Evolutionary conservation across 441 rosid species (phyloP).

Genomic region (Isatis lusitanica): DNA sequence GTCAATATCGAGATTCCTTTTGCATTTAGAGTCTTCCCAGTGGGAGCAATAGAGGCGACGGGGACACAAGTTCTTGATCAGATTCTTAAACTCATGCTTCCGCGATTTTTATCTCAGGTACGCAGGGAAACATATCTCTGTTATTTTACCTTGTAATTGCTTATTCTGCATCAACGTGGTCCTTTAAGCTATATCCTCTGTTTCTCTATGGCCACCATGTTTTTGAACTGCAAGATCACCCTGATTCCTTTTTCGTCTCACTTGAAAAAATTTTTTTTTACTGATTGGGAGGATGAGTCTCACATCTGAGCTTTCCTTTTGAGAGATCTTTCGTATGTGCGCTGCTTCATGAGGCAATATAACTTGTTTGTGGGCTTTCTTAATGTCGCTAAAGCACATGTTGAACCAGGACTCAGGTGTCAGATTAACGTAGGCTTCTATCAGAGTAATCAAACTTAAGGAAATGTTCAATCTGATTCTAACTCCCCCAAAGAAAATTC

Average conservation of each 20-base stretch:
- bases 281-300: too few species aligned
- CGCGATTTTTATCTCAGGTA: slow-evolving; percentile 94
- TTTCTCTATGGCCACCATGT: slow-evolving; percentile 1
- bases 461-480: background rate
- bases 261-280: background rate
- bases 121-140: slow-evolving; percentile 8
- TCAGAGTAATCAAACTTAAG: background rate
- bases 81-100: slow-evolving; percentile 80
- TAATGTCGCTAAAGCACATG: background rate
- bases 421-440: background rate
- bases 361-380: background rate
- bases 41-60: slow-evolving; percentile 69
- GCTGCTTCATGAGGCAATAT: background rate
- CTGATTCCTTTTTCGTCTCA: background rate
- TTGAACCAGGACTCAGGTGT: background rate
- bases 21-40: slow-evolving; percentile 73
- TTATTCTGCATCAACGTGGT: background rate
- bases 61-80: slow-evolving; percentile 86
- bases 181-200: background rate
- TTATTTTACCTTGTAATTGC: background rate
- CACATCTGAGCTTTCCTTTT: too few species aligned
- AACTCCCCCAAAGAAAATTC: background rate
- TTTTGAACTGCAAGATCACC: background rate
- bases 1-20: slow-evolving; percentile 80
- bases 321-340: background rate